Conservation (phyloP, 2,329 filamentous ascomycete genomes). For the Diaporthe nobilis region DNA sequence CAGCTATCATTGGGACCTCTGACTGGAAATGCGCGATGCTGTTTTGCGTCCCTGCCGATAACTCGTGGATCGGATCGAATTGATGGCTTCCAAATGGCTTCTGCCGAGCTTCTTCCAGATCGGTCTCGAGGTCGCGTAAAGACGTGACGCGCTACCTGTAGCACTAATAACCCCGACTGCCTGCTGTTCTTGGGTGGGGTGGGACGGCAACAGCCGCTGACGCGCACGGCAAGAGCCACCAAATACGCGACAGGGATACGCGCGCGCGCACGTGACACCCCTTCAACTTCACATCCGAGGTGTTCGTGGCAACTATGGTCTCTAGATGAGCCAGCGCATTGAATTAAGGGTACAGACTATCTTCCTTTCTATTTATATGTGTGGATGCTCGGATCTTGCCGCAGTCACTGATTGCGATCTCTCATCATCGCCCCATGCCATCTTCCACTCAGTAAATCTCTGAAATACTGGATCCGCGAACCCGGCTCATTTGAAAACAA, state of each 20-base stretch:
- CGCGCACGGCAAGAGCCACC: conserved; percentile 22
- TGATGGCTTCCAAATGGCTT: background rate
- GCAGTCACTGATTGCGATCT: background rate
- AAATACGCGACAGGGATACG: conserved; percentile 24
- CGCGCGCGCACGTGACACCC: conserved; percentile 34
- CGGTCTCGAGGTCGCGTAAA: conserved; percentile 3
- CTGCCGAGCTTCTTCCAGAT: background rate
- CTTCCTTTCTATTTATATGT: background rate
- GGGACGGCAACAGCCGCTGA: conserved; percentile 31
- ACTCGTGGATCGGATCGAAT: background rate
- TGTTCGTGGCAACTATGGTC: background rate
- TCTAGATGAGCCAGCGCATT: background rate
- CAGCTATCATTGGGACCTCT: conserved; percentile 31
- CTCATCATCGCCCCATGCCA: background rate
- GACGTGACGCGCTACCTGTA: conserved; percentile 12
- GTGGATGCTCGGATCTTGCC: background rate
- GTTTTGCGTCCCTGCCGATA: background rate
- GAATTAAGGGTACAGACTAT: conserved; percentile 5
- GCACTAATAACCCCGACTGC: conserved; percentile 11
- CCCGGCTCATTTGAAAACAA: background rate
- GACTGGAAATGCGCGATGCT: background rate
- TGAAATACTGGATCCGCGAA: conserved; percentile 1
- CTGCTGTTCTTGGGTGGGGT: conserved; percentile 1
- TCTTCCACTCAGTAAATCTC: background rate
- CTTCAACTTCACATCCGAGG: background rate